Percentiles rank a stretch among this genome's conserved stretches.
phyloP scores from a whole-genome alignment of 768 basidiomycete genomes.

The Rhodosporidiobolus odoratus region DNA sequence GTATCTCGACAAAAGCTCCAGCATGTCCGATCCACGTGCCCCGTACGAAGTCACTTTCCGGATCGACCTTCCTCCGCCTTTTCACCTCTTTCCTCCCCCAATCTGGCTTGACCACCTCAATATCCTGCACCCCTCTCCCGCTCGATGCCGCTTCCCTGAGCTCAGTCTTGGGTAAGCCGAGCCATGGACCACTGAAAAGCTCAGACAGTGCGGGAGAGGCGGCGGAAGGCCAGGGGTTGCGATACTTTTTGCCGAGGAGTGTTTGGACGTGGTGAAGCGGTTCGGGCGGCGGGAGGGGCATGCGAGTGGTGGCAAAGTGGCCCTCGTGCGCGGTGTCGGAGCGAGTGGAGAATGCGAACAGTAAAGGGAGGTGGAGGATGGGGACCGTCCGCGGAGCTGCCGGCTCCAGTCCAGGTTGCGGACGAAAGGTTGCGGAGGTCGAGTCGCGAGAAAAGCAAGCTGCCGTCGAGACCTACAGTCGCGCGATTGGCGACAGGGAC shows the following conservation, averaged over 20 bases:
- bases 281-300: too few relatives aligned
- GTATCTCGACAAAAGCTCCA: neutral
- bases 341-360: too few relatives aligned
- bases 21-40: conserved; percentile 2
- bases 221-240: neutral
- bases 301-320: too few relatives aligned
- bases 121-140: neutral
- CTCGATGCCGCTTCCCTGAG: neutral
- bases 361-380: too few relatives aligned
- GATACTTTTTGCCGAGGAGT: neutral
- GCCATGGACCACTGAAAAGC: neutral
- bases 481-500: too few relatives aligned
- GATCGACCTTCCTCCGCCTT: neutral
- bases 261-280: neutral
- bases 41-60: neutral
- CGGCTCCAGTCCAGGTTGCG: too few relatives aligned
- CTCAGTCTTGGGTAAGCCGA: neutral
- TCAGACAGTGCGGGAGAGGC: neutral
- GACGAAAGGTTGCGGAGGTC: too few relatives aligned
- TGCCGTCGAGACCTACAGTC: too few relatives aligned
- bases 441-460: too few relatives aligned
- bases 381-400: too few relatives aligned
- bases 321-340: too few relatives aligned
- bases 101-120: neutral
- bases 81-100: neutral